Base-by-base conservation (phyloP, 768 basidiomycete genomes). In the Boletus reticuloceps region DNA sequence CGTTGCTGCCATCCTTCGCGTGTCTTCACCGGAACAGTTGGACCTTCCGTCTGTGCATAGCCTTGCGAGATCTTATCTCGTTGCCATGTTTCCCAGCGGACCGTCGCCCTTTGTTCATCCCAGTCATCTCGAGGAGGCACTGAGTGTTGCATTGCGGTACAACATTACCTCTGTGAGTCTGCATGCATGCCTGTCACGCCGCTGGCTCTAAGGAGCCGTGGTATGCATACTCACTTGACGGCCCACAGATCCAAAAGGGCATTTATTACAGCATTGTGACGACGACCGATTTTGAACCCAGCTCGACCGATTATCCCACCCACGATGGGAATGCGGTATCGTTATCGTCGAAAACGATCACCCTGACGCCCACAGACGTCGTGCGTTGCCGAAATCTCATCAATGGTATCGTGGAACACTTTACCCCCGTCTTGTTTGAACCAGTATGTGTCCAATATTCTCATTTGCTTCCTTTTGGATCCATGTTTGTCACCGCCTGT, bases 381-480 rank as follows among this genome's bases (percentile, higher is more conserved):
- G 69, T 74, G 50, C 74, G 74, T 37, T 84, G 82, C 60, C 72
- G 69, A 58, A 63, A 63, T n/a, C 74, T 86, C 34, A 80, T 85
- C 78, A 71, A 73, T 8, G 67, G 66, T 29, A 66, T 91, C 55
- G 82, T 91, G 54, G 77, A 77, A 6, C 78, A 87, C 66, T 89
- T 90, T 65, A 86, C 87, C 0, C 87, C 89, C 2, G 74, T 84
- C 36, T 70, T 91, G 0, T 91, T 91, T 67, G 88, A 88, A 2
- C 80, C 86, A 27, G 79, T n/a, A n/a, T 72, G 69, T 72, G 2
- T 29, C 29, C 8, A 29, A 29, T 29, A 29, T 29, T 29, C 8
- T 29, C 14, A 37, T 37, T 16, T 37, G 25, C 36, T 16, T 17
- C 16, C 36, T 17, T 13, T 37, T 17, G 36, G 29, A 9, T 14